These are phyloP conservation scores for Closterium sp. DNA, from an alignment of 139 green algal species.

Conservation along the genomic window DNA sequence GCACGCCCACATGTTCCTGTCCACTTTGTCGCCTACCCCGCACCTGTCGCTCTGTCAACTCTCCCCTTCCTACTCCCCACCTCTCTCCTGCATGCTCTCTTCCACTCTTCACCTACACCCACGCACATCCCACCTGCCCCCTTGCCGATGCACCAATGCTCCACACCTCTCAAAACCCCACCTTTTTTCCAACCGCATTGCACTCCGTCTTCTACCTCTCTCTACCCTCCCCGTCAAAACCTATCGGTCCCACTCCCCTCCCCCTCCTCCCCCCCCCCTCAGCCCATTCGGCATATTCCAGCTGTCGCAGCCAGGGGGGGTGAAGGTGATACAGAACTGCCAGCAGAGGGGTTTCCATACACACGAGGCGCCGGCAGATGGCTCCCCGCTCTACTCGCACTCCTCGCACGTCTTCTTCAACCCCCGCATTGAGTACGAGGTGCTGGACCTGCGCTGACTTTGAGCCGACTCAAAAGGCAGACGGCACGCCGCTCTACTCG, in stretches of 20 bases:
- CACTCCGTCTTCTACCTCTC: neutral
- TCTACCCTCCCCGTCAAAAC: neutral
- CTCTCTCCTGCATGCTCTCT: neutral
- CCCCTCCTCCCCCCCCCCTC: neutral
- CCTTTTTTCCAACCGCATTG: neutral
- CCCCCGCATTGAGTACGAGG: slow-evolving; percentile 66
- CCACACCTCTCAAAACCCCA: too few relatives aligned
- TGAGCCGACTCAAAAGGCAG: too few relatives aligned
- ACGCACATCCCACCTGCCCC: neutral
- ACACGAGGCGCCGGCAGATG: slow-evolving; percentile 55
- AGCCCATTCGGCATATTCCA: slow-evolving; percentile 83
- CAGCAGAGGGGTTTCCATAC: slow-evolving; percentile 82
- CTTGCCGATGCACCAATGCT: too few relatives aligned
- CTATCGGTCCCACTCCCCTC: too few relatives aligned
- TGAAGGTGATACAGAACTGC: slow-evolving; percentile 84
- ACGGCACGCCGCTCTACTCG: slow-evolving; percentile 84
- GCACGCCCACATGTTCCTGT: neutral
- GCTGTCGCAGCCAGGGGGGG: slow-evolving; percentile 81
- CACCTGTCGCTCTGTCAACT: neutral
- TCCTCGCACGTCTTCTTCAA: slow-evolving; percentile 92
- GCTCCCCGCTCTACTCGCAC: slow-evolving; percentile 87
- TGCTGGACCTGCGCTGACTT: slow-evolving; percentile 77
- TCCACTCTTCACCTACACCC: neutral
- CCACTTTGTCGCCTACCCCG: neutral
- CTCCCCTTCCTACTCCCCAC: neutral